Conservation (phyloP, 768 basidiomycete genomes). For the Lactarius hatsudake region DNA sequence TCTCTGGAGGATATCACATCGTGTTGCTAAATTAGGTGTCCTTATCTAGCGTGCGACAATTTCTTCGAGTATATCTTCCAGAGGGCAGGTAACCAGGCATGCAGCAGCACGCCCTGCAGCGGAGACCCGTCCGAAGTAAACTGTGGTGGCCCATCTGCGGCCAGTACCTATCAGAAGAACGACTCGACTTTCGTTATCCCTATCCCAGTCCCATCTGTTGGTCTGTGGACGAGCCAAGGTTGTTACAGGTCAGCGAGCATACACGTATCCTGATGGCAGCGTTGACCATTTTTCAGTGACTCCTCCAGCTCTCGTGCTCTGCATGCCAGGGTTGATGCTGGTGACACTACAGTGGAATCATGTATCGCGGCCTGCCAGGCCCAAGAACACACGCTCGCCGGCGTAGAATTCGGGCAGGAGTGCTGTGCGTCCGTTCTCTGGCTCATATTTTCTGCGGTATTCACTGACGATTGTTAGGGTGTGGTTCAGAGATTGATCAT, state of each 20-base stretch:
- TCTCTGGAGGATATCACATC: not conserved
- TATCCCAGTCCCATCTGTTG: conserved; percentile 49
- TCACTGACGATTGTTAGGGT: not conserved
- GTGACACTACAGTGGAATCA: conserved; percentile 58
- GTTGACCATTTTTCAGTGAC: conserved; percentile 31
- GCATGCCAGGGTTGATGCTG: conserved; percentile 33
- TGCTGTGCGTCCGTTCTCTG: conserved; percentile 53
- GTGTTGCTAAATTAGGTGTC: too few species aligned
- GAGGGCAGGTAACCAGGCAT: conserved; percentile 42
- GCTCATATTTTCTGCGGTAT: not conserved
- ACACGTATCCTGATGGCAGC: not conserved
- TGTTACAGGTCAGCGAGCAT: conserved; percentile 56
- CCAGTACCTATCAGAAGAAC: conserved; percentile 55
- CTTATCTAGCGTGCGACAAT: conserved; percentile 2
- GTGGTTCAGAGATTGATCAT: not conserved
- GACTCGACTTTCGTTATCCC: conserved; percentile 48
- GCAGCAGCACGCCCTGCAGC: conserved; percentile 52
- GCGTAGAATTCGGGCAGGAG: conserved; percentile 64
- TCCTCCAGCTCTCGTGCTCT: conserved; percentile 36
- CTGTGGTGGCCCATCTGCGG: conserved; percentile 41
- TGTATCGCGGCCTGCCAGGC: conserved; percentile 66
- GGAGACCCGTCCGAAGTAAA: conserved; percentile 62
- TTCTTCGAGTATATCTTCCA: conserved; percentile 46
- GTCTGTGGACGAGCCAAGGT: conserved; percentile 66
- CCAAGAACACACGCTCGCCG: conserved; percentile 67